Evolutionary conservation across 257 asterid genomes (phyloP).

Genomic region (Solanum virginianum): DNA sequence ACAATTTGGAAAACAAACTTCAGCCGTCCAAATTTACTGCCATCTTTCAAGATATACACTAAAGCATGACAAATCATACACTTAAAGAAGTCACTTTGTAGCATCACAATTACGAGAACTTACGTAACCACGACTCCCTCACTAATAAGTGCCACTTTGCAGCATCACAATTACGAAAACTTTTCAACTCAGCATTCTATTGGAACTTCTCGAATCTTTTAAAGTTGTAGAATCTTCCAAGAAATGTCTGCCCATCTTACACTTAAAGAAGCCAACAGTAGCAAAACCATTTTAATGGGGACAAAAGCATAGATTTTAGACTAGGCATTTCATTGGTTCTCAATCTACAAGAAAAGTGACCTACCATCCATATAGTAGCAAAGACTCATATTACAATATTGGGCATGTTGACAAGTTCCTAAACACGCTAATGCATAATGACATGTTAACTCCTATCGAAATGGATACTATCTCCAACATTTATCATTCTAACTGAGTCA

Average conservation of each 20-base stretch:
- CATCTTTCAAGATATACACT: neutral
- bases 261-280: neutral
- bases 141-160: neutral
- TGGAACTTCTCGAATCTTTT: neutral
- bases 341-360: neutral
- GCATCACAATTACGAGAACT: too few species aligned
- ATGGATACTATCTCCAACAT: neutral
- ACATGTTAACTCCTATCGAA: neutral
- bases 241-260: neutral
- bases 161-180: neutral
- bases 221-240: neutral
- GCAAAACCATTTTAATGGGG: neutral
- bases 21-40: neutral
- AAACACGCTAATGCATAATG: neutral
- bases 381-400: neutral
- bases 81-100: too few species aligned
- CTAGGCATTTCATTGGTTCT: neutral
- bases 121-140: neutral
- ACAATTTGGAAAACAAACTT: neutral
- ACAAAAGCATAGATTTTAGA: neutral
- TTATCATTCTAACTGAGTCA: neutral
- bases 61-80: neutral
- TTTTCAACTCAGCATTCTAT: neutral
- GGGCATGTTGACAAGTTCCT: neutral
- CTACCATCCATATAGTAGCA: neutral